A percentile compares a stretch with the other conserved stretches of the same genome.
Conservation (phyloP, 1,139 yeast genomes). For the Meyerozyma guilliermondii region DNA sequence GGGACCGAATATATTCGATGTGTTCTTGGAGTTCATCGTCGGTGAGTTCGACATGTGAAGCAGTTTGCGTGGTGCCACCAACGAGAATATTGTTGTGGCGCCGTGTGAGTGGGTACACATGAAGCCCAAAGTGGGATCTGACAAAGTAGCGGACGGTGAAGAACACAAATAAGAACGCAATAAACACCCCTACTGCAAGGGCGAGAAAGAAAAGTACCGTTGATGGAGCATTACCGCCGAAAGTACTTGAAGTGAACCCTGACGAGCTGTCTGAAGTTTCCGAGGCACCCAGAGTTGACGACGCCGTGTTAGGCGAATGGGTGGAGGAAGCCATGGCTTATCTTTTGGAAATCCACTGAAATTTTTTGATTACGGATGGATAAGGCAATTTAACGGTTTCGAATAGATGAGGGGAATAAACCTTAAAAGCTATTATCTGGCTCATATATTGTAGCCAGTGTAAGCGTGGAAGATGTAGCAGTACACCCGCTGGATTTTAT, state of each 20-base stretch:
- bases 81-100: slow-evolving; percentile 6
- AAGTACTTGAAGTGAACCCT: slow-evolving; percentile 6
- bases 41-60: slow-evolving; percentile 5
- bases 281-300: background rate
- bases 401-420: too few relatives aligned
- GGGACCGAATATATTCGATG: slow-evolving; percentile 28
- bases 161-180: slow-evolving; percentile 50
- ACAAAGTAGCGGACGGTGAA: slow-evolving; percentile 57
- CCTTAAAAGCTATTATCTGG: too few relatives aligned
- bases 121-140: slow-evolving; percentile 51
- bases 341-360: too few relatives aligned
- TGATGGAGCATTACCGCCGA: slow-evolving; percentile 48
- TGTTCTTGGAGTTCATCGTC: slow-evolving; percentile 32
- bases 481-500: background rate
- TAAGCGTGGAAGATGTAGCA: background rate
- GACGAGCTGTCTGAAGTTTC: background rate
- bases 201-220: slow-evolving; percentile 61
- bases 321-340: too few relatives aligned
- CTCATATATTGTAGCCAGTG: too few relatives aligned
- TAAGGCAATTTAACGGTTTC: too few relatives aligned
- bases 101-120: slow-evolving; percentile 37
- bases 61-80: slow-evolving; percentile 4
- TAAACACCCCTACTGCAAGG: slow-evolving; percentile 54
- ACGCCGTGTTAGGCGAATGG: too few relatives aligned
- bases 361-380: too few relatives aligned